Evolutionary conservation across 306 rosid species (phyloP).

Genomic region (Coriaria nepalensis): DNA sequence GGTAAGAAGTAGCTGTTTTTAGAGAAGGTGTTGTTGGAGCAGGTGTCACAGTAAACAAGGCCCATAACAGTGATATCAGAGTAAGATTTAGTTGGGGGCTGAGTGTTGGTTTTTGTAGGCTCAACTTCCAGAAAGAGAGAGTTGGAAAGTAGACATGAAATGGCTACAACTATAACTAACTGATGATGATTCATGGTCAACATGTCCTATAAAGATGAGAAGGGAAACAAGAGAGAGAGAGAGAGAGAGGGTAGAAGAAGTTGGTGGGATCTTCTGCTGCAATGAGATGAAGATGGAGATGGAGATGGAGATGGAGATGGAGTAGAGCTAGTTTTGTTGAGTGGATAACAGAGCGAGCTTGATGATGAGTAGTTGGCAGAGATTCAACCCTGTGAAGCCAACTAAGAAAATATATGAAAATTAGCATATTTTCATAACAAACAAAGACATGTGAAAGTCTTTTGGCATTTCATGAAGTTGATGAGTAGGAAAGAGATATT

Average conservation of each 20-base stretch:
- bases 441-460: slow-evolving; percentile 81
- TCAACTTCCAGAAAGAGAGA: slow-evolving; percentile 37
- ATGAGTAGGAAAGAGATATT: slow-evolving; percentile 60
- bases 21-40: slow-evolving; percentile 87
- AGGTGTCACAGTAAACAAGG: slow-evolving; percentile 83
- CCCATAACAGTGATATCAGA: slow-evolving; percentile 91
- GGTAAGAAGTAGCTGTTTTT: slow-evolving; percentile 71
- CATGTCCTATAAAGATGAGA: slow-evolving; percentile 4
- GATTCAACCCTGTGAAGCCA: slow-evolving; percentile 31
- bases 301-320: too few relatives aligned
- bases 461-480: slow-evolving; percentile 47
- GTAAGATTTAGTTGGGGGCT: slow-evolving; percentile 13
- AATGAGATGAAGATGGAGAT: too few relatives aligned
- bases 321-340: neutral
- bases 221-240: neutral
- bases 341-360: slow-evolving; percentile 32
- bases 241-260: neutral
- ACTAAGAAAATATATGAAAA: slow-evolving; percentile 25
- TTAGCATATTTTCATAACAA: slow-evolving; percentile 37
- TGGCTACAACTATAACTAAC: slow-evolving; percentile 21
- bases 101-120: slow-evolving; percentile 22
- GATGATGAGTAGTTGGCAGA: slow-evolving; percentile 21
- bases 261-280: too few relatives aligned
- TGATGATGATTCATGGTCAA: slow-evolving; percentile 31
- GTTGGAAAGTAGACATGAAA: slow-evolving; percentile 32